Evolutionary conservation across 106 monocot genomes (phyloP), one percentile per base, ranked within the genome.

Genomic region (Apostasia ramifera): DNA sequence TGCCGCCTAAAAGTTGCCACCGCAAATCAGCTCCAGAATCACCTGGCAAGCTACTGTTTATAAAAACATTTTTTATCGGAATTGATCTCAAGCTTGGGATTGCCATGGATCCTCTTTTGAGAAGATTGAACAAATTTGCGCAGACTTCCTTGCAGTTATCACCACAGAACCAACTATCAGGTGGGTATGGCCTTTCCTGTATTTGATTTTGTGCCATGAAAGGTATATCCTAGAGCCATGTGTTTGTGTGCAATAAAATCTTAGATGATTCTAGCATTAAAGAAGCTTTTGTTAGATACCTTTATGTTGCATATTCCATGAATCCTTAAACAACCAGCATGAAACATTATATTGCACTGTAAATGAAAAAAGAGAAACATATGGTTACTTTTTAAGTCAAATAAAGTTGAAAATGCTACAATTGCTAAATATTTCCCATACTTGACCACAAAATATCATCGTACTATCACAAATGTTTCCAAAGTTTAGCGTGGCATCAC

Each of bases 391-490:
- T 26, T 26, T 26, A 26, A 26, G 26, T 26, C 26, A 26, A 26
- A 26, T 26, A 26, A 26, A 26, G 42, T 61, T 42, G 61, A 61
- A 26, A 11, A 10, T 42, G 40, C 8, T 9, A 7, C 2, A 41
- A 9, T 9, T 41, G 12, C 4, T 4, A 15, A 57, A 42, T 41
- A 61, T 41, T 61, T 6, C 43, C 42, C 61, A 61, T 61, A 61
- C 61, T 43, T 61, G 61, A 15, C 61, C 61, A 61, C 61, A 61
- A 61, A 61, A 43, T 12, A 61, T 6, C 61, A 61, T 61, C 3
- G 61, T 61, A 42, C 42, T 61, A 10, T 61, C 61, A 61, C 61
- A 61, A 61, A 61, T 61, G 41, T 59, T 59, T 6, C 59, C 59
- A 59, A 59, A 59, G 40, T 59, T 59, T 59, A 59, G 6, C 38